Evolutionary conservation across 163 green algal genomes (phyloP), one percentile per base, ranked within the genome.

Genomic region (Trebouxiophyceae sp.): DNA sequence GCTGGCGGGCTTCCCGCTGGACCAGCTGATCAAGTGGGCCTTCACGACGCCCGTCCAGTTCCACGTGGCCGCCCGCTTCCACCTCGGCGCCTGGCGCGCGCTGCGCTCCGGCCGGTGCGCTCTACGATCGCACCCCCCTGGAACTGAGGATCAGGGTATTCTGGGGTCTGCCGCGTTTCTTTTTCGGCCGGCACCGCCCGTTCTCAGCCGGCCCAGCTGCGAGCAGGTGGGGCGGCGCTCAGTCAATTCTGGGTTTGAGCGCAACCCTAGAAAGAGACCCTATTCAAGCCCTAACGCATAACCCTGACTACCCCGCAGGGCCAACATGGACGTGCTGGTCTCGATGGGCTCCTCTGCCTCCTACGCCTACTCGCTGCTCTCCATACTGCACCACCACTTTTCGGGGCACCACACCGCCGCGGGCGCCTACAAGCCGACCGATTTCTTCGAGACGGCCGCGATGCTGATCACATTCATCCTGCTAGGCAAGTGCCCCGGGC

Each of bases 381-480:
- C 67, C 54, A 87, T 95, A 23, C 59, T 95, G 54, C 81, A 91
- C 67, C 86, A 93, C 74, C 80, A 84, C 63, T 63, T 82, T 23
- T 65, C 62, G 34, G 58, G 62, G 23, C 74, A 79, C 33, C 70
- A 81, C 50, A n/a, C n/a, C n/a, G 33, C 67, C 5, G 65, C 46
- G 16, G 63, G 63, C 30, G 33, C 55, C 34, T 86, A 83, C 72
- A 61, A 70, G 28, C 75, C 74, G 7, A 84, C 80, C 22, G 91
- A 98, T 61, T 98, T 98, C 69, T 98, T 99, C 64, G 94, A 98
- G 72, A 98, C 90, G 0, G 78, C 62, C 32, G 91, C 93, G 6
- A 96, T 98, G 85, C 79, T 98, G 39, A 95, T 98, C 74, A 95
- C 87, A 8, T 95, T 98, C 70, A 92, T 99, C 57, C 81, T 97